These are phyloP conservation scores for Nicotiana otophora DNA, from an alignment of 257 asterid genomes.

Conservation along the genomic window DNA sequence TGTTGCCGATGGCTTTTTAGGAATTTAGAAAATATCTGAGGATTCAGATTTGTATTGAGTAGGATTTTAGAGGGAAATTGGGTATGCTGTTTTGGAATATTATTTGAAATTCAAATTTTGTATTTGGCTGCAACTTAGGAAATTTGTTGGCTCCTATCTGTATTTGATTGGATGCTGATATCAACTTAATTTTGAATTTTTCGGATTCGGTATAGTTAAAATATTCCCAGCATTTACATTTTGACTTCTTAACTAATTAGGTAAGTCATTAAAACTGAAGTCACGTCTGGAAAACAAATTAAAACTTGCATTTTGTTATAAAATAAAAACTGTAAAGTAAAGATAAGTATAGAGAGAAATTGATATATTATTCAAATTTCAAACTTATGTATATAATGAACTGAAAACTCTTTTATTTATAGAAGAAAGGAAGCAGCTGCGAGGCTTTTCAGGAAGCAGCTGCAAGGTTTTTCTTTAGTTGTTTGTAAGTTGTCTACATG, in stretches of 20 bases:
- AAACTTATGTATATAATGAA: no score
- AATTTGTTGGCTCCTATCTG: neutral
- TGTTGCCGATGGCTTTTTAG: neutral
- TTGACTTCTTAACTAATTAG: neutral
- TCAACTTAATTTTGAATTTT: neutral
- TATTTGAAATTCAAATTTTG: constrained; percentile 5
- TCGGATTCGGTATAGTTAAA: neutral
- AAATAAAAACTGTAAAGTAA: no score
- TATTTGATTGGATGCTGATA: neutral
- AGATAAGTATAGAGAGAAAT: no score
- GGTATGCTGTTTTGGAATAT: neutral
- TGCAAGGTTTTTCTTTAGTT: no score
- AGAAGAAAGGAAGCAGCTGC: no score
- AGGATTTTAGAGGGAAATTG: constrained; percentile 5
- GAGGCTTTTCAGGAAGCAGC: no score
- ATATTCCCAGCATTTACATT: neutral
- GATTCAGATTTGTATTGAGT: neutral
- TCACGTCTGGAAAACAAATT: no score
- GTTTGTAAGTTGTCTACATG: no score
- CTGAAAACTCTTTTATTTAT: no score
- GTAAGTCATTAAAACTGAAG: neutral
- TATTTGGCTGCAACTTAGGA: neutral
- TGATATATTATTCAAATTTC: no score
- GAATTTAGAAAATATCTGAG: neutral
- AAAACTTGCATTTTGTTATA: no score